Base-by-base conservation (phyloP, 257 asterid species). In the Petunia axillaris region DNA sequence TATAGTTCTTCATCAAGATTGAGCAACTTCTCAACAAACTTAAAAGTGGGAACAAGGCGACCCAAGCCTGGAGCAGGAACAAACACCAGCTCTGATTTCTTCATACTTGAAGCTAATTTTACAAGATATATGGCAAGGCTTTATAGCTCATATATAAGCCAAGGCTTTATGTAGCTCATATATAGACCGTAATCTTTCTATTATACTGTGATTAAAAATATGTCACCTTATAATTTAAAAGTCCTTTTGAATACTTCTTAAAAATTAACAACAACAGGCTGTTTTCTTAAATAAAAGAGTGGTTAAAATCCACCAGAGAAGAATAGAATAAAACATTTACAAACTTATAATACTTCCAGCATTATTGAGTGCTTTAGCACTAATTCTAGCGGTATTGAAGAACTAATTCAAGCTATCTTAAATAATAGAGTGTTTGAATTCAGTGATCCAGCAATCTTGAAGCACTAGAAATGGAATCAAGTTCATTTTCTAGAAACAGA, bases 31-130 rank as follows among this genome's bases (percentile, higher is more conserved):
- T 16, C n/a, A 1, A 58, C 77, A 35, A 70, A 70, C 5, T 8
- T 13, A 8, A 15, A 48, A 36, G 55, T 70, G 54, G 91, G 40
- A 60, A 60, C 80, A 1, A 88, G 76, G 78, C 86, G 91, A 15
- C 91, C 84, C 64, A 88, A 53, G 3, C 89, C 91, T 8, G 89
- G 89, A 0, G 86, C 86, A 4, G 91, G 91, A 75, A 88, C 37
- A 83, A 88, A 88, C 9, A 64, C 81, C 62, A 78, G n/a, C 36
- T 64, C 76, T 46, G 54, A 37, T 35, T 64, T 65, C 9, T 38
- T 55, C 81, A 64, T 78, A 52, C 8, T 48, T 70, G 25, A 3
- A 62, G 6, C 66, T 60, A 8, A 8, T 25, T 25, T 1, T 55
- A 60, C 66, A 60, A 60, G 62, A 55, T 14, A 25, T 25, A 25